Conservation (phyloP, 1,139 yeast genomes). For the Geotrichum citri-aurantii region DNA sequence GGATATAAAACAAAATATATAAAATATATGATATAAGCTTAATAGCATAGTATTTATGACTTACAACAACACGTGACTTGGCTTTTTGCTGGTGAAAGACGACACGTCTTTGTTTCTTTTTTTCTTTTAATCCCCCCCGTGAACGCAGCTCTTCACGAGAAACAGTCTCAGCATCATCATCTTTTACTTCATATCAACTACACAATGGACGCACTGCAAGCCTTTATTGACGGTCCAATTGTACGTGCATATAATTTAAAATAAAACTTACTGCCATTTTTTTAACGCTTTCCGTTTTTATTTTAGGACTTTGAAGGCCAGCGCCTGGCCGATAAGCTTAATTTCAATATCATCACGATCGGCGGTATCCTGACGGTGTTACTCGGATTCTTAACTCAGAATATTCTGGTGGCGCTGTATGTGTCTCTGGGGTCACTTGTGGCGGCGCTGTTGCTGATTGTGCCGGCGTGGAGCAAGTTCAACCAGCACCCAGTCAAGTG, state of each 20-base stretch:
- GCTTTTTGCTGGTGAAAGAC: neutral
- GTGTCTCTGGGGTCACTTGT: constrained; percentile 7
- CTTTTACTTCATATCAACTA: neutral
- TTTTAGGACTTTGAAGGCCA: constrained; percentile 20
- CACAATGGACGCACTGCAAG: constrained; percentile 10
- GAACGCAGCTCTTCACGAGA: too few species aligned
- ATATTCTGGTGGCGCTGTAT: constrained; percentile 8
- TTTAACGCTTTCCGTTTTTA: neutral
- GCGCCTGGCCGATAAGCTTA: constrained; percentile 14
- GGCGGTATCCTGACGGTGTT: constrained; percentile 16
- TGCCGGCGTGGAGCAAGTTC: constrained; percentile 17
- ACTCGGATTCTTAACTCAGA: constrained; percentile 16
- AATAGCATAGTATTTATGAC: neutral
- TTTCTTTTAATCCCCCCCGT: too few species aligned
- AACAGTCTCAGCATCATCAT: neutral
- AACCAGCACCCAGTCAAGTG: constrained; percentile 15
- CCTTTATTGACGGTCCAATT: constrained; percentile 16
- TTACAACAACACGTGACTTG: neutral
- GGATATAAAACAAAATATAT: neutral
- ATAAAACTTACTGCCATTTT: too few species aligned
- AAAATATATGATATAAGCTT: too few species aligned
- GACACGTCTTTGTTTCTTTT: neutral
- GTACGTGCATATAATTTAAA: constrained; percentile 8
- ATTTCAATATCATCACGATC: constrained; percentile 9
- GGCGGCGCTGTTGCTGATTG: constrained; percentile 9